Evolutionary conservation across 2,329 filamentous ascomycete species (phyloP).

Genomic region (Dryadomyces quercivorus): DNA sequence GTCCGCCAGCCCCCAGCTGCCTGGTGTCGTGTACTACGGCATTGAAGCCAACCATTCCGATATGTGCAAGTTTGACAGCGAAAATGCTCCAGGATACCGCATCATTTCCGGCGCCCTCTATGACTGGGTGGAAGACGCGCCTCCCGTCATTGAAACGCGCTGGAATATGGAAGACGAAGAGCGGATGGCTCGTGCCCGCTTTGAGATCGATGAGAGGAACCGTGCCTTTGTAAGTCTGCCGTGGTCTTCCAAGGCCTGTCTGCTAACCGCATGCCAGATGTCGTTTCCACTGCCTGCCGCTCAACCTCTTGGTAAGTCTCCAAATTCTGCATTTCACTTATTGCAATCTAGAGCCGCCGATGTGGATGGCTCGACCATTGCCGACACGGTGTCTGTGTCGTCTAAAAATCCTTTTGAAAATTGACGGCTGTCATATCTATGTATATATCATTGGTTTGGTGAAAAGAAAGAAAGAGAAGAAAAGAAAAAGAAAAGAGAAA

Average conservation of each 20-base stretch:
- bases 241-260: background rate
- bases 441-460: too few species aligned
- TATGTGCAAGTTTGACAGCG: slow-evolving; percentile 61
- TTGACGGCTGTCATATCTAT: too few species aligned
- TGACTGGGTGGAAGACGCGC: slow-evolving; percentile 42
- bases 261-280: background rate
- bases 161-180: slow-evolving; percentile 51
- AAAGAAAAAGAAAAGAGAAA: too few species aligned
- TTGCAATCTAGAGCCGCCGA: background rate
- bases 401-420: background rate
- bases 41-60: slow-evolving; percentile 59
- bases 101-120: slow-evolving; percentile 35
- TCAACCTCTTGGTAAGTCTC: background rate
- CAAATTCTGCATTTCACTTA: background rate
- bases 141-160: slow-evolving; percentile 37
- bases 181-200: slow-evolving; percentile 27
- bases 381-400: background rate
- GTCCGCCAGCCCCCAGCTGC: slow-evolving; percentile 57
- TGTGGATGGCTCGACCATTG: background rate
- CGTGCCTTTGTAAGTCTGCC: slow-evolving; percentile 24
- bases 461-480: too few species aligned
- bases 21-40: slow-evolving; percentile 60
- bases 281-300: background rate
- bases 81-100: slow-evolving; percentile 52
- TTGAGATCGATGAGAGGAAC: slow-evolving; percentile 33